These are phyloP conservation scores for Flaveria linearis DNA, from an alignment of 129 eudicot genomes.

Conservation along the genomic window DNA sequence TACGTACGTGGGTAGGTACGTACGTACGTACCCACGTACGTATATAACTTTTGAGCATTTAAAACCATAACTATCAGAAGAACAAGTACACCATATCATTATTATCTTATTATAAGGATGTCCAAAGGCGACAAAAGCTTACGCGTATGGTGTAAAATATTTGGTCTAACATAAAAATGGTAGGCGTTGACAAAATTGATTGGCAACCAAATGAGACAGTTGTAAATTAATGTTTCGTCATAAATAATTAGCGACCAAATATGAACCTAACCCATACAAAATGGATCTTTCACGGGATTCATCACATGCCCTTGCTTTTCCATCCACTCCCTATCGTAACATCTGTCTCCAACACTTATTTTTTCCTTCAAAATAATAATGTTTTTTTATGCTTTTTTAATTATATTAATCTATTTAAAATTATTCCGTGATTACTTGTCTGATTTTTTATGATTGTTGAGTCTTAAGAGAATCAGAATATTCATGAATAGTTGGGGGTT, in stretches of 20 bases:
- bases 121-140: neutral
- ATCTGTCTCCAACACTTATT: conserved; percentile 11
- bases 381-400: neutral
- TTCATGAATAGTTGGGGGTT: neutral
- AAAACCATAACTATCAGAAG: no score
- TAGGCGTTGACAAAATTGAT: conserved; percentile 15
- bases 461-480: neutral
- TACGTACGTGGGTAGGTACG: no score
- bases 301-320: conserved; percentile 21
- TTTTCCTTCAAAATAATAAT: neutral
- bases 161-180: conserved; percentile 1
- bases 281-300: conserved; percentile 25
- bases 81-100: no score
- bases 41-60: no score
- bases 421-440: neutral
- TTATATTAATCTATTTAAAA: neutral
- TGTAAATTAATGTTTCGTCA: neutral
- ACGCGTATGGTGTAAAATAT: neutral
- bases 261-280: conserved; percentile 22
- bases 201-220: conserved; percentile 10
- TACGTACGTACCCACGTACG: no score
- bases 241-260: conserved; percentile 3
- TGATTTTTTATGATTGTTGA: neutral
- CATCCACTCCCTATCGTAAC: conserved; percentile 22
- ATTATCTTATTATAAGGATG: no score